Base-by-base conservation (phyloP, 805 yeast genomes). In the Blastobotrys americana region DNA sequence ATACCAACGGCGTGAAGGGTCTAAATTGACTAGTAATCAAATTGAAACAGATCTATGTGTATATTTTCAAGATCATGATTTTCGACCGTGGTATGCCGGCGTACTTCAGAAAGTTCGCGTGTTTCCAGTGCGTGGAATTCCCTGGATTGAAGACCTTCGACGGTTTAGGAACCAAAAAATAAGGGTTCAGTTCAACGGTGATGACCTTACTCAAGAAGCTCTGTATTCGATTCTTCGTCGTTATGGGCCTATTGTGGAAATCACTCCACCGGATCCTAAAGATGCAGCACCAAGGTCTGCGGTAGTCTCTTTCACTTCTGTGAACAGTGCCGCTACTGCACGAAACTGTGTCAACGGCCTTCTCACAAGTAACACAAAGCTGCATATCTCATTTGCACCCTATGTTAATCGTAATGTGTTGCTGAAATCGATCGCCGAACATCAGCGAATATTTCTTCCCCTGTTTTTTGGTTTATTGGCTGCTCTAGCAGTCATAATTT, bases 101-200 rank as follows among this genome's bases (percentile, higher is more conserved):
- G 3, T 31, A 19, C 67, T 72, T n/a, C 67, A 74, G 1, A 67
- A 18, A 64, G 45, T 83, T 82, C 2, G 66, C 68, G 47, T 82
- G 74, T 43, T 81, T 72, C 80, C 84, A 0, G 97, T 93, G 1
- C 81, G 83, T 54, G 99, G 99, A 49, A 70, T 75, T 1, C 98
- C 99, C 0, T 90, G 97, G 96, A 83, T 93, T 48, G 97, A 90
- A 65, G 98, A 93, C 60, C 69, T 93, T 60, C 75, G 85, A 54
- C 67, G 96, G 49, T 76, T 73, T 51, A 95, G 95, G 5, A 78
- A 82, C 43, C 65, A 72, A 5, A 69, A 70, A 10, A 64, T 93
- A 19, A 73, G 76, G 44, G 78, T 90, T 3, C 70, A 72, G 21
- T 89, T 82, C 59, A 87, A 82, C 52, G 97, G 96, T 1, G 78